Percentiles rank a stretch among this genome's conserved stretches.
Conservation (phyloP, 805 yeast species). For the Yueomyces sinensis region DNA sequence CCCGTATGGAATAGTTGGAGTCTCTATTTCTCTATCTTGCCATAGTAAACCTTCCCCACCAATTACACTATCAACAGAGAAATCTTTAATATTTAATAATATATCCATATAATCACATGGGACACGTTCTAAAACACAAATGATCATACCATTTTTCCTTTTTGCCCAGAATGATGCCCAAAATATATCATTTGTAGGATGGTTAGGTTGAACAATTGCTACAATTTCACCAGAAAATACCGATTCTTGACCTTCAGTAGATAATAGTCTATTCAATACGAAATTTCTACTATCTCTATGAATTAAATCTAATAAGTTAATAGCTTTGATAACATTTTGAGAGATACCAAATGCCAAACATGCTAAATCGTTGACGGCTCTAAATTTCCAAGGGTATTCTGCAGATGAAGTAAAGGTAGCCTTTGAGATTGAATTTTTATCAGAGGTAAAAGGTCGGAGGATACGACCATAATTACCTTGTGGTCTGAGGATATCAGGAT, state of each 20-base stretch:
- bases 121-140: constrained; percentile 81
- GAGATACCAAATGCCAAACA: constrained; percentile 78
- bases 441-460: constrained; percentile 52
- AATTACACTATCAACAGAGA: constrained; percentile 14
- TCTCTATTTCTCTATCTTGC: constrained; percentile 25
- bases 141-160: constrained; percentile 50
- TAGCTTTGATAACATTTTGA: constrained; percentile 42
- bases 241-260: constrained; percentile 29
- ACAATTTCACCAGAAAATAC: constrained; percentile 76
- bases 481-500: constrained; percentile 4
- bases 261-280: constrained; percentile 42
- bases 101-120: constrained; percentile 57
- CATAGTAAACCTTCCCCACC: constrained; percentile 2
- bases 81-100: constrained; percentile 25
- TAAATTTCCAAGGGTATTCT: constrained; percentile 64
- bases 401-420: constrained; percentile 73
- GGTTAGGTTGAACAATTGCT: constrained; percentile 58
- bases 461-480: constrained; percentile 28
- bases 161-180: constrained; percentile 93
- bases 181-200: constrained; percentile 35
- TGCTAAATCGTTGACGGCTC: constrained; percentile 82
- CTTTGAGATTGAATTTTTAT: constrained; percentile 63
- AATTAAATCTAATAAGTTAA: constrained; percentile 62
- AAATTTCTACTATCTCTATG: constrained; percentile 65
- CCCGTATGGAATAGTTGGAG: constrained; percentile 23